A percentile compares a stretch with the other conserved stretches of the same genome.
Evolutionary conservation across 192 early-diverging fungal species (phyloP).

Genomic region (Podila epigama): DNA sequence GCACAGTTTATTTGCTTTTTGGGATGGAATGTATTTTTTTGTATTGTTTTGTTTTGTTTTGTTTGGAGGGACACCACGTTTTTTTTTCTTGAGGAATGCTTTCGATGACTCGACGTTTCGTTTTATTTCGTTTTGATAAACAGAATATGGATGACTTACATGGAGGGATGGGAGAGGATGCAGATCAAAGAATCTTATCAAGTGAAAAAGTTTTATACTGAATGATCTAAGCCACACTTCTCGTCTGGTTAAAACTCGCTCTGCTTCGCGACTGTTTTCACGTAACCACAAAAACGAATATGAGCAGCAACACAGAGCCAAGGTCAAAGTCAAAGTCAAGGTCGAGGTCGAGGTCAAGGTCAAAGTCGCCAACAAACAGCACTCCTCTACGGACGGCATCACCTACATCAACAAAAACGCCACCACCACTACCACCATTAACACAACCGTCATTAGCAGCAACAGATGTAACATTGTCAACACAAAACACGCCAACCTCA

Average conservation of each 20-base stretch:
- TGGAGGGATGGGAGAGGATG: conserved; percentile 7
- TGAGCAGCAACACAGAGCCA: no score
- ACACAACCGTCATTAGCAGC: not conserved
- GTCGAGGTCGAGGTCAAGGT: no score
- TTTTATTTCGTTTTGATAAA: not conserved
- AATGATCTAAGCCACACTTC: not conserved
- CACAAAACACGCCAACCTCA: conserved; percentile 6
- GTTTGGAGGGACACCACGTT: no score
- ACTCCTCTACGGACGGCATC: no score
- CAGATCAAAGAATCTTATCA: not conserved
- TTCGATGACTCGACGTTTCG: not conserved
- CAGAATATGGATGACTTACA: conserved; percentile 1
- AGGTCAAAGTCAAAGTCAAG: no score
- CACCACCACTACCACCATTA: not conserved
- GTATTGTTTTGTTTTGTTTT: no score
- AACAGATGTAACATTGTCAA: not conserved
- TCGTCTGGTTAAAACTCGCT: not conserved
- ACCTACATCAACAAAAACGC: not conserved
- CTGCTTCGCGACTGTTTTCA: not conserved
- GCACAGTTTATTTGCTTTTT: conserved; percentile 48
- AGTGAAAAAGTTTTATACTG: not conserved
- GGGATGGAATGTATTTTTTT: not conserved
- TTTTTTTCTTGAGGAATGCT: no score
- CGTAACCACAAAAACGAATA: no score
- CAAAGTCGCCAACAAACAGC: no score